A percentile compares a stretch with the other conserved stretches of the same genome.
Evolutionary conservation across 805 yeast genomes (phyloP).

Genomic region (Lachancea mirantina): DNA sequence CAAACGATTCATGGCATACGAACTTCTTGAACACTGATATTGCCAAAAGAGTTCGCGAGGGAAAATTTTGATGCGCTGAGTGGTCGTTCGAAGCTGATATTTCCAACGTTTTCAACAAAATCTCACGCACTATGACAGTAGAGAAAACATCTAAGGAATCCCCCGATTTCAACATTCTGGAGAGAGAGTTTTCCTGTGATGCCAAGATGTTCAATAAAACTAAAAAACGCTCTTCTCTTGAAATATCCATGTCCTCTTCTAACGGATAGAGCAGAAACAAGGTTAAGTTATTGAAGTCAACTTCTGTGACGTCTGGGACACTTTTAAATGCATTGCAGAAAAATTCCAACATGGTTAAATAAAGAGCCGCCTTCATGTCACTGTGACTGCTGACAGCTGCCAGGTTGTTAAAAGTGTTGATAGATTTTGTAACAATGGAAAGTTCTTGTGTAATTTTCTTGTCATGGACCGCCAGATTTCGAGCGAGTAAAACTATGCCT

Average conservation of each 20-base stretch:
- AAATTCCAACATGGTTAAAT: conserved; percentile 15
- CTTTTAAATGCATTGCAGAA: no score
- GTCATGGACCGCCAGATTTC: conserved; percentile 39
- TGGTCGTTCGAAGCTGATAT: conserved; percentile 11
- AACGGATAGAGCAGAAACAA: conserved; percentile 23
- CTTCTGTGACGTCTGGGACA: conserved; percentile 18
- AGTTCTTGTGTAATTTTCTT: conserved; percentile 25
- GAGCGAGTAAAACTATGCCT: conserved; percentile 41
- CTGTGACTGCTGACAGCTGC: conserved; percentile 7
- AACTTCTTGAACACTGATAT: conserved; percentile 25
- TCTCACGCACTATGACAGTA: conserved; percentile 14
- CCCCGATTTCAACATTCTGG: conserved; percentile 18
- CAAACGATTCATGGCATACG: conserved; percentile 32
- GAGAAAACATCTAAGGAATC: no score
- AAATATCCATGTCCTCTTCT: conserved; percentile 8
- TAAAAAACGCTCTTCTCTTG: no score
- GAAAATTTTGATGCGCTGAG: conserved; percentile 15
- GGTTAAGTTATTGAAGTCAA: conserved; percentile 15
- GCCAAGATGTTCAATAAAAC: conserved; percentile 19
- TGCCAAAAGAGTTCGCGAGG: conserved; percentile 8
- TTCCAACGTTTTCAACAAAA: conserved; percentile 15
- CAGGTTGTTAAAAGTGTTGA: conserved; percentile 5
- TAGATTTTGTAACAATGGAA: conserved; percentile 1
- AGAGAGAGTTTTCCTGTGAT: conserved; percentile 21
- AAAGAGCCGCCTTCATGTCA: conserved; percentile 20